Conservation (phyloP, 2,329 filamentous ascomycete species). For the Hymenoscyphus infarciens region DNA sequence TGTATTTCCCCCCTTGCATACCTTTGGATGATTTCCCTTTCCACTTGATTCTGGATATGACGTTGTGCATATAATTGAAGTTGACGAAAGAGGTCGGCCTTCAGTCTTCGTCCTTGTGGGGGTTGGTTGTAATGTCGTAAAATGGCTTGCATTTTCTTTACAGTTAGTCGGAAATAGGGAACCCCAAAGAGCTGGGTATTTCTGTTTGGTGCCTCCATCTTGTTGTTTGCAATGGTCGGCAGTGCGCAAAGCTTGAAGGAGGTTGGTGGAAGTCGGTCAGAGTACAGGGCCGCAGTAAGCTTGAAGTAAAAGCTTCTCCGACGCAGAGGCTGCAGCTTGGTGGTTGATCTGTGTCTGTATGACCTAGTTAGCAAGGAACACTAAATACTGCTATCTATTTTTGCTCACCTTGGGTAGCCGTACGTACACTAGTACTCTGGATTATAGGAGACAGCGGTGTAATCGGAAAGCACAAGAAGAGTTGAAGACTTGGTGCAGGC, state of each 20-base stretch:
- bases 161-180: neutral
- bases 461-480: no score
- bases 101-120: neutral
- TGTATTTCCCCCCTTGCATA: neutral
- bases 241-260: neutral
- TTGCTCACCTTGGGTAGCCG: no score
- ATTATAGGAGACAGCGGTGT: no score
- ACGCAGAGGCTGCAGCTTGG: no score
- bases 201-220: neutral
- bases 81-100: neutral
- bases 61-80: neutral
- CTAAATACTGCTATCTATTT: no score
- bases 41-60: neutral
- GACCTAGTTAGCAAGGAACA: no score
- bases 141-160: neutral
- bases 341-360: no score
- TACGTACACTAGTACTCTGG: no score
- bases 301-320: no score
- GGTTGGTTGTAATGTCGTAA: neutral
- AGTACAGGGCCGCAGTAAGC: no score
- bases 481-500: no score
- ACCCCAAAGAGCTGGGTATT: neutral
- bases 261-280: neutral
- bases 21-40: neutral
- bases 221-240: neutral